Conservation (phyloP, 129 eudicot genomes). For the Logfia minima region DNA sequence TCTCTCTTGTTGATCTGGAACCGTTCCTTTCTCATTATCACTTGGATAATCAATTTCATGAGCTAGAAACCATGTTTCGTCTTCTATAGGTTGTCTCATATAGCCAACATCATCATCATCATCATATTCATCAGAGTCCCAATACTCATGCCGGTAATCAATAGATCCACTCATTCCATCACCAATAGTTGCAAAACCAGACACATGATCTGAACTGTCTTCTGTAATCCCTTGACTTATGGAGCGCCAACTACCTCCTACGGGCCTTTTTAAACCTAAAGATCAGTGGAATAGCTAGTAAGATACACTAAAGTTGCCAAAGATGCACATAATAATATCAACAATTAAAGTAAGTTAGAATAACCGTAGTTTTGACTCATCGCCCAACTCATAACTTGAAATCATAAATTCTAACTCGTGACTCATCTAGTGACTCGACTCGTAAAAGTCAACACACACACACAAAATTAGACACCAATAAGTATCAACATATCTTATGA, state of each 20-base stretch:
- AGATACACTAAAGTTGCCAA: constrained; percentile 7
- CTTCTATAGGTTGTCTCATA: constrained; percentile 97
- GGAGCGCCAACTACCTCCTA: constrained; percentile 80
- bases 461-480: too few species aligned
- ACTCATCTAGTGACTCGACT: too few species aligned
- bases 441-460: too few species aligned
- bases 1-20: constrained; percentile 70
- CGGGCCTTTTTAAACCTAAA: constrained; percentile 60
- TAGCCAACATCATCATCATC: constrained; percentile 96
- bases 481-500: too few species aligned
- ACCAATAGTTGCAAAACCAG: constrained; percentile 94
- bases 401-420: neutral
- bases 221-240: constrained; percentile 88
- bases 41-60: constrained; percentile 99
- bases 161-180: constrained; percentile 84
- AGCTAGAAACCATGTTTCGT: constrained; percentile 95
- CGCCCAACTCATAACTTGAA: neutral
- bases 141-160: constrained; percentile 87
- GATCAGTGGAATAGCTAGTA: constrained; percentile 17
- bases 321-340: neutral
- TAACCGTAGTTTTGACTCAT: too few species aligned
- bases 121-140: constrained; percentile 98
- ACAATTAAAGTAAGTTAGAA: neutral
- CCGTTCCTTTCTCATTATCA: constrained; percentile 83
- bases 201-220: constrained; percentile 81